Base-by-base conservation (phyloP, 768 basidiomycete genomes). In the Panaeolus papilionaceus region DNA sequence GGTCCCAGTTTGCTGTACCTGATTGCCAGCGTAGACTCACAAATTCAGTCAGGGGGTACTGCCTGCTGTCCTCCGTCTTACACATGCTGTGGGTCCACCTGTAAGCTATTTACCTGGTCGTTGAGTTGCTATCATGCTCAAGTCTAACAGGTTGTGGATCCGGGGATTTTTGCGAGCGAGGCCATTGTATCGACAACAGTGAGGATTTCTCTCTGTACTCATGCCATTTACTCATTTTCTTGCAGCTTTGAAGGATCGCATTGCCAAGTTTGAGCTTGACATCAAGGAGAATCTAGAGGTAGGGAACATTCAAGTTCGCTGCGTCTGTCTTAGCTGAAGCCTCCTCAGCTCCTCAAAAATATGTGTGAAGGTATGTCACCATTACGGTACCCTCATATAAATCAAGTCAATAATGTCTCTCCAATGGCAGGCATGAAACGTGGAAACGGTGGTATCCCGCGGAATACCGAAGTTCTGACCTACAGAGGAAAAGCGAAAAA, bases 191-290 rank as follows among this genome's bases (percentile, higher is more conserved):
- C 18, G 47, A 49, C 28, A 45, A 47, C 38, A 39, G 67, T 68
- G 38, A 38, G 45, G 10, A 51, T 47, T 33, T n/a, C 47, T 63
- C 47, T 38, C 62, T 63, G 6, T 14, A 39, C 20, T 4, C 23
- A 64, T 26, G 7, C 11, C 18, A 38, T 58, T 16, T n/a, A 8
- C 14, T 6, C 39, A 40, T 40, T 5, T 51, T 66, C 38, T n/a
- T 45, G 20, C 49, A 68, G 67, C 47, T 23, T 64, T 68, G 47
- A 68, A 68, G 54, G 62, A 67, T 51, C 64, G 54, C 20, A 40
- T 68, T 3, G 45, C 51, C 33, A 63, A 63, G 23, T 68, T 68
- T 42, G 39, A 40, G 11, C 39, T 40, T 10, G 67, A 68, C 40
- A 54, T 64, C 26, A 40, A 14, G 38, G 44, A 68, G 28, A 61